These are phyloP conservation scores for Nemophila menziesii DNA, from an alignment of 257 asterid genomes.

Conservation along the genomic window DNA sequence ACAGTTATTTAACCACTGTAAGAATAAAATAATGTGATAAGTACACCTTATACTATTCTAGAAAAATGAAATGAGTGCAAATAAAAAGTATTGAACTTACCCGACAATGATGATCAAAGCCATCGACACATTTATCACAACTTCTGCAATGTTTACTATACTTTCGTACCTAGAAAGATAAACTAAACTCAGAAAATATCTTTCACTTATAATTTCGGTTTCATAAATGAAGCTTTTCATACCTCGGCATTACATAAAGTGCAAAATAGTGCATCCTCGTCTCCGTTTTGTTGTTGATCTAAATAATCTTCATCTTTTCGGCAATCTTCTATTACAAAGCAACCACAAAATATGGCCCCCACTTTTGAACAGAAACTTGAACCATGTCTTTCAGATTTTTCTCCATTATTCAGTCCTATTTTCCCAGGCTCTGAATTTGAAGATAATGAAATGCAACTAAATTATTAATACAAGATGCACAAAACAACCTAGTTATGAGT, in stretches of 20 bases:
- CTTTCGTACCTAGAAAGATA: slow-evolving; percentile 58
- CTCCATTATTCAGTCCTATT: slow-evolving; percentile 41
- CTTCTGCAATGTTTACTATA: slow-evolving; percentile 96
- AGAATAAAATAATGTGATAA: slow-evolving; percentile 16
- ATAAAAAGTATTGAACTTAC: slow-evolving; percentile 28
- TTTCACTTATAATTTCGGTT: not conserved
- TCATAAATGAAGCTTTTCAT: slow-evolving; percentile 5
- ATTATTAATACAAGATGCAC: slow-evolving; percentile 12
- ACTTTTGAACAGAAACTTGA: slow-evolving; percentile 44
- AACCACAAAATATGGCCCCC: slow-evolving; percentile 62
- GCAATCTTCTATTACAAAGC: slow-evolving; percentile 64
- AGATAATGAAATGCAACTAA: slow-evolving; percentile 25
- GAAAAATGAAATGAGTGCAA: not conserved
- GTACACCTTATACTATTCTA: slow-evolving; percentile 1
- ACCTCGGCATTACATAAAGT: slow-evolving; percentile 96
- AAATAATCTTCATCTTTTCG: slow-evolving; percentile 51
- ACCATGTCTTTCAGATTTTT: slow-evolving; percentile 25
- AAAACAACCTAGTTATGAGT: not conserved
- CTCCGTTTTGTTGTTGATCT: slow-evolving; percentile 44
- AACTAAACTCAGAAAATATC: slow-evolving; percentile 5
- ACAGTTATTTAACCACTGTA: slow-evolving; percentile 95
- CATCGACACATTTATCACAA: slow-evolving; percentile 98
- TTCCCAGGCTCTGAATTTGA: slow-evolving; percentile 52
- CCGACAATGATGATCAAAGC: slow-evolving; percentile 98
- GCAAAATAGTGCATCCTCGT: slow-evolving; percentile 93